Percentiles rank a stretch among this genome's conserved stretches.
Conservation (phyloP, 148 eudicot species). For the Nepenthes mirabilis region DNA sequence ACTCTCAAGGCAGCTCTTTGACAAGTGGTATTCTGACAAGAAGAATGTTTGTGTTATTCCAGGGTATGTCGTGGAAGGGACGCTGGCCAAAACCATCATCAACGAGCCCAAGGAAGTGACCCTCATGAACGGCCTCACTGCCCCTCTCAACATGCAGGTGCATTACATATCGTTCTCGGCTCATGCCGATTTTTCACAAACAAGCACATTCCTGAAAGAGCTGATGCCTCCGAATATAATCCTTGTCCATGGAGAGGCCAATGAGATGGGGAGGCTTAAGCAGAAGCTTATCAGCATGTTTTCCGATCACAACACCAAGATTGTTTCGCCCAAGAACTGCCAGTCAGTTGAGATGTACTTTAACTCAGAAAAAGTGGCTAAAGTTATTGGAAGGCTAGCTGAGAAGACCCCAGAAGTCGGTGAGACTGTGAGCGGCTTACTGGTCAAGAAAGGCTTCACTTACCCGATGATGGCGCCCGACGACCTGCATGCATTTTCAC, state of each 20-base stretch:
- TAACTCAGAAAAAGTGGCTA: constrained; percentile 83
- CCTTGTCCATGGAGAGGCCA: constrained; percentile 88
- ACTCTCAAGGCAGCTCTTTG: constrained; percentile 83
- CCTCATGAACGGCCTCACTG: constrained; percentile 68
- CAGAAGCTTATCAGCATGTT: constrained; percentile 63
- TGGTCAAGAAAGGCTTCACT: constrained; percentile 90
- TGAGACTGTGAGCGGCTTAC: constrained; percentile 57
- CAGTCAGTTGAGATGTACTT: constrained; percentile 85
- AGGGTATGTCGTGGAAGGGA: constrained; percentile 90
- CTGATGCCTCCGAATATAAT: constrained; percentile 92
- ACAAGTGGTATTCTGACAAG: constrained; percentile 84
- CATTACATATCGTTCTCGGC: constrained; percentile 95
- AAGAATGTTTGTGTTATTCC: constrained; percentile 86
- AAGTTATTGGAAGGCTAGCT: constrained; percentile 73
- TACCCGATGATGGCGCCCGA: constrained; percentile 89
- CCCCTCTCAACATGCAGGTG: constrained; percentile 80
- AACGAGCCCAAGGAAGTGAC: constrained; percentile 91
- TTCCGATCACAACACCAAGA: constrained; percentile 60
- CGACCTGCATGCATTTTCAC: constrained; percentile 88
- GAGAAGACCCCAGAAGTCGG: constrained; percentile 70
- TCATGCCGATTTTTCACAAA: constrained; percentile 83
- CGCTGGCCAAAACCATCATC: constrained; percentile 74
- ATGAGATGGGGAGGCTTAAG: constrained; percentile 88
- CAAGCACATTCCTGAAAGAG: constrained; percentile 72
- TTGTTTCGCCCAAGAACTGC: constrained; percentile 72